Evolutionary conservation across 192 early-diverging fungal species (phyloP).

Genomic region (Rhizoclosmatium globosum): DNA sequence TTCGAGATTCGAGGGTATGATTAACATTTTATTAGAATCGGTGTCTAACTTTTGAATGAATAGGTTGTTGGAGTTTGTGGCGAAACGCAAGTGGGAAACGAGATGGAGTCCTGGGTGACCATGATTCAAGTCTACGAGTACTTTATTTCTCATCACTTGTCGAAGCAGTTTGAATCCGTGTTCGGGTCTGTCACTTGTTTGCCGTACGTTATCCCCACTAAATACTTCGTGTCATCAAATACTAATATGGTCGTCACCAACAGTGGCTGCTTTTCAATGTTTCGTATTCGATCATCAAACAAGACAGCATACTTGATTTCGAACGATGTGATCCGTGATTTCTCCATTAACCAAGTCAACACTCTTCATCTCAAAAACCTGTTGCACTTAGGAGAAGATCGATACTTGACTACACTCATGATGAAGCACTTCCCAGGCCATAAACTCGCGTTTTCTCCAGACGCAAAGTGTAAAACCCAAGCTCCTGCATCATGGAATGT

Average conservation of each 20-base stretch:
- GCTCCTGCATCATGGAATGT: slow-evolving; percentile 88
- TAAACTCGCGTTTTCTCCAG: slow-evolving; percentile 88
- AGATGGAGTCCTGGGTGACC: slow-evolving; percentile 87
- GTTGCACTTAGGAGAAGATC: slow-evolving; percentile 91
- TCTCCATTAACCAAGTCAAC: slow-evolving; percentile 61
- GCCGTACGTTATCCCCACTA: too few relatives aligned
- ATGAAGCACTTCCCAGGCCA: slow-evolving; percentile 92
- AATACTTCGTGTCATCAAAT: too few relatives aligned
- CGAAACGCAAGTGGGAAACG: slow-evolving; percentile 97
- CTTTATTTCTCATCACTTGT: slow-evolving; percentile 96
- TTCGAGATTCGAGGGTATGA: slow-evolving; percentile 74
- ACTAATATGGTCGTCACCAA: slow-evolving; percentile 61
- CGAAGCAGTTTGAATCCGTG: slow-evolving; percentile 95
- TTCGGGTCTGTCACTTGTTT: slow-evolving; percentile 98
- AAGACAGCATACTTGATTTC: slow-evolving; percentile 85
- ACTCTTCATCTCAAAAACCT: slow-evolving; percentile 93
- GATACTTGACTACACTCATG: slow-evolving; percentile 95
- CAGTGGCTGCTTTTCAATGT: slow-evolving; percentile 91
- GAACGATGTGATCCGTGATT: slow-evolving; percentile 78
- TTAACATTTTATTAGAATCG: neutral
- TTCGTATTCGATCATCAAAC: slow-evolving; percentile 66
- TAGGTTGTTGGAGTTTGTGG: slow-evolving; percentile 92
- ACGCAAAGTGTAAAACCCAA: slow-evolving; percentile 90
- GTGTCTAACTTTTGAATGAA: neutral
- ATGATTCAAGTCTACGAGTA: slow-evolving; percentile 99